Evolutionary conservation across 2,329 filamentous ascomycete genomes (phyloP), one percentile per base, ranked within the genome.

Genomic region (Apiospora kogelbergensis): DNA sequence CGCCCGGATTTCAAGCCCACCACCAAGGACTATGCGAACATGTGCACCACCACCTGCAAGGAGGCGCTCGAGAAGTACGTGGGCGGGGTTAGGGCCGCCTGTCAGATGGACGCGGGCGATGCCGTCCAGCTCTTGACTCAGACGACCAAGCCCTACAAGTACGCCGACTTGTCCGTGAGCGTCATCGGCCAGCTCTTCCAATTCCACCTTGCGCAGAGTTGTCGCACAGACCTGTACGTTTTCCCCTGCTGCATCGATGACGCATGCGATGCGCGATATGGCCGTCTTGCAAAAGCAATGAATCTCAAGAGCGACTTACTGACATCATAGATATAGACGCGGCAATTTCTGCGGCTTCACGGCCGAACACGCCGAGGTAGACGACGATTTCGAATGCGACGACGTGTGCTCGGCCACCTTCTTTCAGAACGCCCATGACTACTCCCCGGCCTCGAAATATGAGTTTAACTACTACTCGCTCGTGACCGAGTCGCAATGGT

Each of bases 351-450:
- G 63, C 63, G 41, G 45, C 7, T 45, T 65, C 41, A 45, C 63
- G 41, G 33, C 63, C 17, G 41, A 42, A 13, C 44, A 42, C 17
- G 22, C 42, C 26, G 63, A 33, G 22, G 42, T 42, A 2, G 63
- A 65, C 41, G 41, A 44, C 63, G 41, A 44, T 26, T 65, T 45
- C 22, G 63, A 44, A 45, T 65, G 63, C 63, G 63, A 42, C 42
- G 63, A 65, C 40, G 22, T 45, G 5, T 65, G 63, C n/a, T 42
- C 63, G 22, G n/a, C 63, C 33, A 42, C 63, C 10, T 65, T 45
- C 63, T 65, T 65, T 13, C 40, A 45, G 63, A 65, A 65, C 37
- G 63, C 63, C 13, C 63, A 65, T 40, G 63, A 65, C 26, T 45
- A 44, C 7, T 41, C 63, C 3, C 63, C 63, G 1, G 63, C 15